A percentile compares a stretch with the other conserved stretches of the same genome.
Conservation (phyloP, 2,329 filamentous ascomycete species). For the Calonectria pauciramosa region DNA sequence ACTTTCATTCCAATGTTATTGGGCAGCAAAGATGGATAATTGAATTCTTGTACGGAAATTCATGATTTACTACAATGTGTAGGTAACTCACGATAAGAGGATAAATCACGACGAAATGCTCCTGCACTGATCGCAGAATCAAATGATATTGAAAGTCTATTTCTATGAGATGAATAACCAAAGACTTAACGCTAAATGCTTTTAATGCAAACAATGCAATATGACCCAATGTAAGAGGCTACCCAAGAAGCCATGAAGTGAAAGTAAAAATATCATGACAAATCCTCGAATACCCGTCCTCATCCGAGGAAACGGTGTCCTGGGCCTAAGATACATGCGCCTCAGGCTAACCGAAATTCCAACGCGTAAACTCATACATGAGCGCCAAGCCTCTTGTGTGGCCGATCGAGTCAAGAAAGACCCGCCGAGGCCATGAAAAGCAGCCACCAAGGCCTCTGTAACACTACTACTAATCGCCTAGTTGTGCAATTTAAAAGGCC, state of each 20-base stretch:
- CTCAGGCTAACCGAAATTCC: background rate
- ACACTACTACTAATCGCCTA: too few species aligned
- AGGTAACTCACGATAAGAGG: too few species aligned
- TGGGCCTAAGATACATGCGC: background rate
- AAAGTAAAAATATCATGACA: background rate
- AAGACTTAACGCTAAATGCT: background rate
- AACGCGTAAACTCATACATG: background rate
- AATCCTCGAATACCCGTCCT: background rate
- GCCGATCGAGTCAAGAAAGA: background rate
- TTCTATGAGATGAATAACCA: background rate
- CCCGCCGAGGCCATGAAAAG: background rate
- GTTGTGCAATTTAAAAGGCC: background rate
- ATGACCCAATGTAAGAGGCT: background rate
- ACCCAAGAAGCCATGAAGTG: background rate
- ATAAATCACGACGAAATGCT: background rate
- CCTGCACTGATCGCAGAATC: background rate
- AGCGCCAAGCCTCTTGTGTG: background rate
- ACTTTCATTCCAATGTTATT: too few species aligned
- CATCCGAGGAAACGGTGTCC: background rate
- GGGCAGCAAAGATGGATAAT: too few species aligned
- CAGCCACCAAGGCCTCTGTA: background rate
- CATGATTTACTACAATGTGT: too few species aligned
- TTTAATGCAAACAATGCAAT: background rate
- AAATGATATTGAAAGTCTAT: background rate
- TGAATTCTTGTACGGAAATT: too few species aligned